phyloP scores from a whole-genome alignment of 1,284 basidiomycete species.

The Ganoderma meredithae region DNA sequence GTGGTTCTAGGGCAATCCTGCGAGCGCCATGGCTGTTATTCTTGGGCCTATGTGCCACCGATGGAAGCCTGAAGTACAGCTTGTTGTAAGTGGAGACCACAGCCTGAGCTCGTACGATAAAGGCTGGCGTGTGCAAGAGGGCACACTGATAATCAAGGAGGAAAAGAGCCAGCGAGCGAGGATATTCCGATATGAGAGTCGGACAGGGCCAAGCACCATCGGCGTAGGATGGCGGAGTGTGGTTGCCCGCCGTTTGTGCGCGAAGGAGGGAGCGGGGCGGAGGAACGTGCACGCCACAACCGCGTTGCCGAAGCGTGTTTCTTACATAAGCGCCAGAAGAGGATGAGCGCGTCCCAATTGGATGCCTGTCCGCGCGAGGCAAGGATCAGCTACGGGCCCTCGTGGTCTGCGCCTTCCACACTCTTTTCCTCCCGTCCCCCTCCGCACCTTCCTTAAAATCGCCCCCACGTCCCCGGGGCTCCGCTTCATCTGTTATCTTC shows the following conservation, averaged over 20 bases:
- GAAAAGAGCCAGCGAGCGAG: background rate
- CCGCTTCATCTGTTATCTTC: slow-evolving; percentile 28
- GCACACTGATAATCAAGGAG: background rate
- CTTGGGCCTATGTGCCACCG: background rate
- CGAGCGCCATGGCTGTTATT: background rate
- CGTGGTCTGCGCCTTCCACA: slow-evolving; percentile 30
- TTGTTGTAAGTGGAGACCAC: background rate
- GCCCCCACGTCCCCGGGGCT: slow-evolving; percentile 14
- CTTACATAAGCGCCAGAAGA: slow-evolving; percentile 30
- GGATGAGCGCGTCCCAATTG: slow-evolving; percentile 21
- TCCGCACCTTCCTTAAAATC: slow-evolving; percentile 29
- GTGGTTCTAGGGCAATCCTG: slow-evolving; percentile 2
- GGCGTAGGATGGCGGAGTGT: slow-evolving; percentile 9
- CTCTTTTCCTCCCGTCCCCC: slow-evolving; percentile 21
- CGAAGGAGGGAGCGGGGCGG: slow-evolving; percentile 8
- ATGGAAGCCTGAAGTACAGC: background rate
- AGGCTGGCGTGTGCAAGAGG: background rate
- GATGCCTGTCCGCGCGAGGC: slow-evolving; percentile 13
- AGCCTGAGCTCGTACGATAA: background rate
- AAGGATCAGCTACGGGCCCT: slow-evolving; percentile 29
- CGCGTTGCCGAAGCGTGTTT: slow-evolving; percentile 38
- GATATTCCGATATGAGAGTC: slow-evolving; percentile 4
- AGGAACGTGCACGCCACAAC: slow-evolving; percentile 34
- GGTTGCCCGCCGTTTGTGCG: background rate
- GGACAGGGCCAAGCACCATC: background rate